Evolutionary conservation across 2,329 filamentous ascomycete species (phyloP), one percentile per base, ranked within the genome.

Genomic region (Neonectria magnoliae): DNA sequence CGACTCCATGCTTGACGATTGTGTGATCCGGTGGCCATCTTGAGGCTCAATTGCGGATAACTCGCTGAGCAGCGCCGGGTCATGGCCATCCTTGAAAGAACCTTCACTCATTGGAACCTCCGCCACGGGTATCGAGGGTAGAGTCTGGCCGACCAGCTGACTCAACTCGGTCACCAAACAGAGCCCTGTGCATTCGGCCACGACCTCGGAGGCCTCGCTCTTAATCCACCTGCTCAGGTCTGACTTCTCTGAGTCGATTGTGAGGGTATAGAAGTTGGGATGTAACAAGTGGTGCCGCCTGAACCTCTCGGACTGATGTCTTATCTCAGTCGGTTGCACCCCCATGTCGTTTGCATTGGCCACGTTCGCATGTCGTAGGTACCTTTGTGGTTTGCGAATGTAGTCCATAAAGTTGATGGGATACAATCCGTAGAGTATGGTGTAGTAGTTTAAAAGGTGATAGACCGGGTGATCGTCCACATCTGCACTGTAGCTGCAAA

Each of bases 361-460:
- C 33, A 89, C 91, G 68, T 93, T 88, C 44, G 91, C 88, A 72
- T 91, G 90, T 51, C 93, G 90, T 10, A 96, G 82, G 74, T 92
- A 95, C 68, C 91, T 88, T 70, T 93, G 89, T 3, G 93, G 92
- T 74, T 95, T 95, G 61, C 92, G 87, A 66, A 96, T 91, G 75
- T 95, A 96, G 77, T 91, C 91, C 87, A 93, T 91, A 71, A 96
- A 93, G 76, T 95, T 95, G 74, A 95, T 87, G 2, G 93, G 93
- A 68, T 95, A 96, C 5, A 96, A 81, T 0, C 93, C 93, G 71
- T 96, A 96, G 0, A 96, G 83, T 27, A 94, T 90, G 3, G 92
- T 94, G 72, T 94, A 96, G 77, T 93, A 94, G 70, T 90, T 88
- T 57, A 90, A 80, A 1, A 95, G 83, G 64, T 93, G 90, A 5